Base-by-base conservation (phyloP, 805 yeast species). In the Yarrowia hollandica region DNA sequence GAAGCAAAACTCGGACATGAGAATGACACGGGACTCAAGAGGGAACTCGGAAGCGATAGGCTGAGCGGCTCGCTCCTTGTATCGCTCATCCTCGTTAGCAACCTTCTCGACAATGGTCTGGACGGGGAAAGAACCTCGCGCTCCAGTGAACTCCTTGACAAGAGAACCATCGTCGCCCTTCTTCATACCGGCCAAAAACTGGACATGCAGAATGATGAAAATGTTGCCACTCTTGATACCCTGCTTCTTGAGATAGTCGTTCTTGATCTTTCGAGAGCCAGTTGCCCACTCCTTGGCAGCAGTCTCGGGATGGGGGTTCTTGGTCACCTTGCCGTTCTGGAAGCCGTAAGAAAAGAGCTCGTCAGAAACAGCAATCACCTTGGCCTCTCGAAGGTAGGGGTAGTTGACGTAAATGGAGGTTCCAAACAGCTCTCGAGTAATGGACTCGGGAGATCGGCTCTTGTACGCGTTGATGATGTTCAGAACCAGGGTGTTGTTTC, bases 311-410 rank as follows among this genome's bases (percentile, higher is more conserved):
- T 80, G 69, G 0, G 79, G 75, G 10, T 34, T n/a, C 34, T 56
- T 61, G 21, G 60, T 48, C 4, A 72, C 69, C 65, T 30, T 65
- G 69, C 59, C 60, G 26, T 62, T 46, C 10, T 22, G 14, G 19
- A 60, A 41, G 21, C 60, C 81, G 65, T 80, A 87, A 42, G 75
- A 76, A 65, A 71, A 72, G 15, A 75, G 71, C 12, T 77, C 80
- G 69, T 87, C 91, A 31, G 77, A 69, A 4, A 92, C 80, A 19
- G 79, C 77, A 11, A 83, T 75, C 37, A 92, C 83, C 67, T 80
- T 82, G 9, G 90, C 86, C 72, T 92, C 97, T 65, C 84, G 79
- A 64, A 94, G 75, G 67, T 82, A 88, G n/a, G 99, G 99, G 92
- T 96, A 94, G 65, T 85, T 82, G 11, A 88, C 81, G 69, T 84